Evolutionary conservation across 2,329 filamentous ascomycete species (phyloP), one percentile per base, ranked within the genome.

Genomic region (Esteya vermicola): DNA sequence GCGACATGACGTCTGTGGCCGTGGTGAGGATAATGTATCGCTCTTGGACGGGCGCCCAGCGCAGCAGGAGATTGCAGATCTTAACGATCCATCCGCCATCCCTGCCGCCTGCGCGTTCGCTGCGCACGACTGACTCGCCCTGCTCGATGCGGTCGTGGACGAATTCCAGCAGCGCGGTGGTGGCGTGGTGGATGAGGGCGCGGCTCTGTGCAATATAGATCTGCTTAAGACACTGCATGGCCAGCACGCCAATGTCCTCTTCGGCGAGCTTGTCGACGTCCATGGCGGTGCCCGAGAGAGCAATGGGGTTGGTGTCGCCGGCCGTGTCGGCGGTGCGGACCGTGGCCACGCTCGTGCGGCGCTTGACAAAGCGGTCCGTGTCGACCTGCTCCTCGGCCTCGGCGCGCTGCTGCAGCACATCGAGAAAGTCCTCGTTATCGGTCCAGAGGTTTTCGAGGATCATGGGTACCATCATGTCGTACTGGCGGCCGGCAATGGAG

Each of bases 31-130:
- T 91, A 30, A 89, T 76, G 61, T 93, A 96, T 40, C 91, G 81
- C 53, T 94, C 85, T 56, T 96, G 89, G 2, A 96, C 88, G 0
- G 91, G 86, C 1, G 86, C 81, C 86, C 88, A 96, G 43, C 77
- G 75, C 14, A 85, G 78, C 39, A 89, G 71, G 45, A 88, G 71
- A 51, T 81, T 75, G 55, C 93, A 85, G 38, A 96, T 68, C 42
- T 78, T 80, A 21, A 85, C 81, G 2, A 85, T 80, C 89, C 89
- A 96, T 37, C 75, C 81, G 33, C 65, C 62, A 49, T 72, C 68
- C 33, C 59, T 57, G 32, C 63, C 59, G 9, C 55, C 62, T 20
- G 59, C 55, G 12, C 59, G 48, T 13, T 57, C 50, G 6, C 38
- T 21, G 30, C 57, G 70, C 39, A 93, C 58, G 2, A 75, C 64